Percentiles rank a stretch among this genome's conserved stretches.
phyloP scores from a whole-genome alignment of 1,284 basidiomycete species.

The Meripilus lineatus region DNA sequence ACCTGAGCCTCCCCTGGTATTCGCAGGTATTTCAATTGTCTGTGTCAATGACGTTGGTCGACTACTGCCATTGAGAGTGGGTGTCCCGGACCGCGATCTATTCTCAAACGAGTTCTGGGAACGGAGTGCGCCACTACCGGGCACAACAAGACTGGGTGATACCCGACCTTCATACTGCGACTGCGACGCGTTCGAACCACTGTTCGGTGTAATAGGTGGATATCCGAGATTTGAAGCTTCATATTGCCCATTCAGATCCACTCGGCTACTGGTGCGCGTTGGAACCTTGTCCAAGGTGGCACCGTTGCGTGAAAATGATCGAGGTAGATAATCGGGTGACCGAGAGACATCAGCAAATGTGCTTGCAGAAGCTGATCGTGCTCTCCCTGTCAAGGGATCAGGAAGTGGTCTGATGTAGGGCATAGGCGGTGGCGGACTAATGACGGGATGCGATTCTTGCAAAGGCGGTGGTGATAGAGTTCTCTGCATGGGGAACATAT shows the following conservation, averaged over 20 bases:
- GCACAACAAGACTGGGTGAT: slow-evolving; percentile 18
- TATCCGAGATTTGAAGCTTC: slow-evolving; percentile 10
- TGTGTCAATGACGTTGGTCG: too few species aligned
- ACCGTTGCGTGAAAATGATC: slow-evolving; percentile 17
- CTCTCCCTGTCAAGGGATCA: slow-evolving; percentile 14
- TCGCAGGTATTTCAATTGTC: slow-evolving; percentile 11
- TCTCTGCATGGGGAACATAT: slow-evolving; percentile 23
- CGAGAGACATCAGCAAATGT: slow-evolving; percentile 10
- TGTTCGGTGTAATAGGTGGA: slow-evolving; percentile 12
- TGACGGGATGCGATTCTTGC: slow-evolving; percentile 9
- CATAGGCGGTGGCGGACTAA: slow-evolving; percentile 12
- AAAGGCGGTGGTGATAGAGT: slow-evolving; percentile 10
- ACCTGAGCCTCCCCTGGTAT: slow-evolving; percentile 31
- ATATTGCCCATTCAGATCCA: slow-evolving; percentile 14
- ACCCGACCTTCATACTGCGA: slow-evolving; percentile 15
- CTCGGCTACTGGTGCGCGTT: slow-evolving; percentile 20
- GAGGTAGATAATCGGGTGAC: slow-evolving; percentile 5
- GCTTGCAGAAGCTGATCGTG: slow-evolving; percentile 25
- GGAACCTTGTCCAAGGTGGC: slow-evolving; percentile 23
- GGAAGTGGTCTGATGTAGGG: too few species aligned
- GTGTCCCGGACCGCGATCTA: slow-evolving; percentile 16
- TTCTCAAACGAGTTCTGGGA: slow-evolving; percentile 22
- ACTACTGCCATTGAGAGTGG: slow-evolving; percentile 15
- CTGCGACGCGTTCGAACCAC: too few species aligned
- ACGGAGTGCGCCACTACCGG: slow-evolving; percentile 15